Evolutionary conservation across 306 rosid genomes (phyloP).

Genomic region (Cotoneaster glaucophyllus): DNA sequence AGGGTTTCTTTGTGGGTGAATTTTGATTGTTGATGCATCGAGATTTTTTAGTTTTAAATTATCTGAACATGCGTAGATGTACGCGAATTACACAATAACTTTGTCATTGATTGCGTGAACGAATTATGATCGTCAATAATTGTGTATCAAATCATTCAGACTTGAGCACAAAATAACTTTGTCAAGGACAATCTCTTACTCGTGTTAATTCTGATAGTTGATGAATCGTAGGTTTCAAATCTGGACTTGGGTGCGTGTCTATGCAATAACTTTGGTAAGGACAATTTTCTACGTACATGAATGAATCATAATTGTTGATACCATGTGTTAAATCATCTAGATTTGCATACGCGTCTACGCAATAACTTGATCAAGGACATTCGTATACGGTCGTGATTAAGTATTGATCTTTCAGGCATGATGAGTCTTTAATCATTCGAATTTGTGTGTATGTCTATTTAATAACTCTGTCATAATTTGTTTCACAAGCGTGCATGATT

Average conservation of each 20-base stretch:
- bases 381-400: too few species aligned
- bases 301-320: not conserved
- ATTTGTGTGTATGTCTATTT: not conserved
- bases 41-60: accelerated
- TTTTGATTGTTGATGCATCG: not conserved
- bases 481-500: not conserved
- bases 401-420: too few species aligned
- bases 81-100: accelerated
- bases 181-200: too few species aligned
- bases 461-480: not conserved
- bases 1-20: accelerated
- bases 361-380: not conserved
- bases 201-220: too few species aligned
- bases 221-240: not conserved
- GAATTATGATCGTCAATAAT: too few species aligned
- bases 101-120: accelerated
- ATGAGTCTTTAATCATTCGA: not conserved
- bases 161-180: too few species aligned
- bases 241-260: not conserved
- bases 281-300: too few species aligned
- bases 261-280: too few species aligned
- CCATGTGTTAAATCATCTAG: not conserved
- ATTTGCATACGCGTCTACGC: not conserved
- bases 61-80: accelerated
- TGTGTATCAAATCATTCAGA: too few species aligned